These are phyloP conservation scores for Aspergillus persii DNA, from an alignment of 2,329 filamentous ascomycete genomes.

Conservation along the genomic window DNA sequence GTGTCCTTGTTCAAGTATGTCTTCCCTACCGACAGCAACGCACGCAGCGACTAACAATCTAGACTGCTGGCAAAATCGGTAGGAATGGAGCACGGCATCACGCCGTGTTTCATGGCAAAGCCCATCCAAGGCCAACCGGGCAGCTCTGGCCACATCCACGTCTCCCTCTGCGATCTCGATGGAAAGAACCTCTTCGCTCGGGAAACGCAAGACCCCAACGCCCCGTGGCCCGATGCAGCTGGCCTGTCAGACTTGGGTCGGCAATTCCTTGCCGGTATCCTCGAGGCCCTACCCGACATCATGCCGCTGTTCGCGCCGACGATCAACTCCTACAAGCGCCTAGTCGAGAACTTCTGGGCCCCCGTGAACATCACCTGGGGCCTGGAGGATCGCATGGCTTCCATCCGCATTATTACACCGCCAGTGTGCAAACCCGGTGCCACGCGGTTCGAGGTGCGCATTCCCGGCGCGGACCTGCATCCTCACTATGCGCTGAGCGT, in stretches of 20 bases:
- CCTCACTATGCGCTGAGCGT: conserved; percentile 81
- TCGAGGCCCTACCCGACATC: conserved; percentile 83
- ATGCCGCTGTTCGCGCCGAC: conserved; percentile 94
- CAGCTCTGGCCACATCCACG: conserved; percentile 91
- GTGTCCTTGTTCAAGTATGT: conserved; percentile 80
- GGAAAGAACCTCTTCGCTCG: conserved; percentile 81
- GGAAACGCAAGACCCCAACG: conserved; percentile 65
- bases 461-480: conserved; percentile 75
- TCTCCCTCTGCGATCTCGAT: conserved; percentile 74
- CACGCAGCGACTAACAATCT: conserved; percentile 3
- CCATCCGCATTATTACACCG: conserved; percentile 81
- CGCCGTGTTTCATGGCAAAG: conserved; percentile 97
- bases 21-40: background rate
- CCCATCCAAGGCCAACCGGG: conserved; percentile 84
- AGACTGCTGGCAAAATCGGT: conserved; percentile 82
- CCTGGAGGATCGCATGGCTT: conserved; percentile 86
- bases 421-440: conserved; percentile 75
- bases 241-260: conserved; percentile 84
- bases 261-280: conserved; percentile 84
- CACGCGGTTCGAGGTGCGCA: conserved; percentile 24
- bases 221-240: conserved; percentile 70
- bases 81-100: conserved; percentile 79
- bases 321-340: conserved; percentile 92
- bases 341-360: conserved; percentile 98
- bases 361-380: conserved; percentile 97